A percentile compares a stretch with the other conserved stretches of the same genome.
Evolutionary conservation across 306 rosid genomes (phyloP).

Genomic region (Cucumis melo): DNA sequence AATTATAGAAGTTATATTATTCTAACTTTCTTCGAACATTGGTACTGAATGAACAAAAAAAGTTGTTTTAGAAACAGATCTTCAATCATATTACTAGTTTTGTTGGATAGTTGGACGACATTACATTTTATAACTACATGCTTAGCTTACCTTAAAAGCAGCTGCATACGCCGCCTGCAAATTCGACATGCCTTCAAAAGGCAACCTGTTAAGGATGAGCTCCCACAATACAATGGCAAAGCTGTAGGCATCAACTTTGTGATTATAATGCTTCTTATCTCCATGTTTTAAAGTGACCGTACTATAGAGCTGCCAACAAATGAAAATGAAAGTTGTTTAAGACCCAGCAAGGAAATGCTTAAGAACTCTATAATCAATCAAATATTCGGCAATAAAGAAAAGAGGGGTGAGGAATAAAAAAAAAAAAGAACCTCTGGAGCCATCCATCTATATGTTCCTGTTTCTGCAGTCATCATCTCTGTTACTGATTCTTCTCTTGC

Average conservation of each 20-base stretch:
- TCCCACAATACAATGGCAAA: constrained; percentile 96
- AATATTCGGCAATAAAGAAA: background rate
- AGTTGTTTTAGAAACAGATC: background rate
- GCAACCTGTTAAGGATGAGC: constrained; percentile 77
- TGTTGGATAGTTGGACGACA: background rate
- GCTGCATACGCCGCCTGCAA: constrained; percentile 97
- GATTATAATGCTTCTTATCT: constrained; percentile 91
- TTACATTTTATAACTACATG: background rate
- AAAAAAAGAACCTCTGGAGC: constrained; percentile 4
- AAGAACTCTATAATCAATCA: background rate
- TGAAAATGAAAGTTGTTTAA: background rate
- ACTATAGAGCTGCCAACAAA: constrained; percentile 62
- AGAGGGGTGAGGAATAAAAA: no score
- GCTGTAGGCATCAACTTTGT: constrained; percentile 93
- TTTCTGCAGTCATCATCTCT: constrained; percentile 15
- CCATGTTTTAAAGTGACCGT: constrained; percentile 92
- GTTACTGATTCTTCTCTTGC: constrained; percentile 14
- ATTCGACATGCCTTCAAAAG: constrained; percentile 99
- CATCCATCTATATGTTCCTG: constrained; percentile 14
- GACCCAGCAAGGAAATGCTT: background rate
- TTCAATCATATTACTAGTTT: background rate
- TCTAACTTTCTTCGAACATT: no score
- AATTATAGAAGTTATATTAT: no score
- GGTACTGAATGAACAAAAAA: no score
- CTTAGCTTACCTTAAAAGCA: constrained; percentile 68